phyloP scores from a whole-genome alignment of 1,284 basidiomycete species.

The Neonothopanus nambi region DNA sequence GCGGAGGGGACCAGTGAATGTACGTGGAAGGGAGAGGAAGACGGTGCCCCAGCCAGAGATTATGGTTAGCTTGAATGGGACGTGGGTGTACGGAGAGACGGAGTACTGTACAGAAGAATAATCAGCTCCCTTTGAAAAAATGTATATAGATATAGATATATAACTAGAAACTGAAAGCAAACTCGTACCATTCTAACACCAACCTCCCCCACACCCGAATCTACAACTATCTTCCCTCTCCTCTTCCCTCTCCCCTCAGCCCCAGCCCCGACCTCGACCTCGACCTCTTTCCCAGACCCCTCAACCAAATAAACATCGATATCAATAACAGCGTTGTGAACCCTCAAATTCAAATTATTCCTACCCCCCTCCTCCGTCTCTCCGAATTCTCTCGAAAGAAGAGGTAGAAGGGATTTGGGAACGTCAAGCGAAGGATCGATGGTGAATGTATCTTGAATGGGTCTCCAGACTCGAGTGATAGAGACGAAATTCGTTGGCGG shows the following conservation, averaged over 20 bases:
- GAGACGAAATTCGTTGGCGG: conserved; percentile 1
- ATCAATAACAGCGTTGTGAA: neutral
- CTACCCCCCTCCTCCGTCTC: neutral
- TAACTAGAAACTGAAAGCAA: neutral
- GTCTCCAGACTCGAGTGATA: neutral
- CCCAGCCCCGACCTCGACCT: too few relatives aligned
- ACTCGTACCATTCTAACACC: neutral
- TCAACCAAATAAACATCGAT: neutral
- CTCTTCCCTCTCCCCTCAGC: too few relatives aligned
- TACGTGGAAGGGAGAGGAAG: conserved; percentile 1
- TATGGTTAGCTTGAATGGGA: neutral
- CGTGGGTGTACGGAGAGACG: too few relatives aligned
- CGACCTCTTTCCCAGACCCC: neutral
- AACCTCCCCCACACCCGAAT: neutral
- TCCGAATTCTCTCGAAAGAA: neutral
- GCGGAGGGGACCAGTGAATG: neutral
- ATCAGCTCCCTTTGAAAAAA: too few relatives aligned
- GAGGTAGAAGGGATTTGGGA: neutral
- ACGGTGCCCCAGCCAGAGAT: neutral
- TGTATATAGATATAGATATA: too few relatives aligned
- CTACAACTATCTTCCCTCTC: neutral
- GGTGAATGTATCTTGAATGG: neutral
- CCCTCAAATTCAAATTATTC: neutral
- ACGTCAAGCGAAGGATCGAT: neutral
- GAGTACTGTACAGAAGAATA: too few relatives aligned